A percentile compares a stretch with the other conserved stretches of the same genome.
These are phyloP conservation scores for Ascochyta rabiei DNA, from an alignment of 2,329 filamentous ascomycete species.

Conservation along the genomic window DNA sequence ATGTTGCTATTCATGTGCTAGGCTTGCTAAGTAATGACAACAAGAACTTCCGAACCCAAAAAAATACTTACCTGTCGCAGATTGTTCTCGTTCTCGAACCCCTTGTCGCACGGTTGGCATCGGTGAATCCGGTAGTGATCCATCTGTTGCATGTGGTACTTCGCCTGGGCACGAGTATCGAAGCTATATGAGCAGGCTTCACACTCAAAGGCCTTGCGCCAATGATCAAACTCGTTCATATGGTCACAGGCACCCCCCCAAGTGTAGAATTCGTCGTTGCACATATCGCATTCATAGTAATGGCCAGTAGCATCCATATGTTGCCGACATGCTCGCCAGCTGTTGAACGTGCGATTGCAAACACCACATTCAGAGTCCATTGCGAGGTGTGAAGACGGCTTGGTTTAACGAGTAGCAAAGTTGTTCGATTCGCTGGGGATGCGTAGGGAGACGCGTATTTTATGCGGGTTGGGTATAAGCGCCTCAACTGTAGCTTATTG, in stretches of 20 bases:
- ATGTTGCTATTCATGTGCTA: conserved; percentile 60
- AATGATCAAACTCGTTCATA: conserved; percentile 18
- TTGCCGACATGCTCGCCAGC: conserved; percentile 16
- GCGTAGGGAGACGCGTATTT: no score
- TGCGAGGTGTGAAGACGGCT: neutral
- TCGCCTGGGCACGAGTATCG: conserved; percentile 1
- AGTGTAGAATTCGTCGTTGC: conserved; percentile 4
- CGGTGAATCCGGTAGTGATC: conserved; percentile 23
- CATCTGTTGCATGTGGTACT: conserved; percentile 18
- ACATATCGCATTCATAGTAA: conserved; percentile 20
- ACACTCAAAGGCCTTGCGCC: conserved; percentile 17
- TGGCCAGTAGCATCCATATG: conserved; percentile 29
- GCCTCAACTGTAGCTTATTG: no score
- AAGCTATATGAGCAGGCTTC: conserved; percentile 18
- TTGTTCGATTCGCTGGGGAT: neutral
- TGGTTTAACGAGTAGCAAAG: neutral
- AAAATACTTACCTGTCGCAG: conserved; percentile 18
- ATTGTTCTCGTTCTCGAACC: conserved; percentile 29
- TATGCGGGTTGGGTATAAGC: no score
- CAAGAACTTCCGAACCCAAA: neutral
- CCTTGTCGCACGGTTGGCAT: conserved; percentile 23
- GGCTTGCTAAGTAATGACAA: neutral
- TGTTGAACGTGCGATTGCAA: conserved; percentile 22
- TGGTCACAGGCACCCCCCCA: conserved; percentile 13
- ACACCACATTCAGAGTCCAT: conserved; percentile 20